phyloP scores from a whole-genome alignment of 228 moss, liverwort and hornwort species.

The Sphagnum magellanicum region DNA sequence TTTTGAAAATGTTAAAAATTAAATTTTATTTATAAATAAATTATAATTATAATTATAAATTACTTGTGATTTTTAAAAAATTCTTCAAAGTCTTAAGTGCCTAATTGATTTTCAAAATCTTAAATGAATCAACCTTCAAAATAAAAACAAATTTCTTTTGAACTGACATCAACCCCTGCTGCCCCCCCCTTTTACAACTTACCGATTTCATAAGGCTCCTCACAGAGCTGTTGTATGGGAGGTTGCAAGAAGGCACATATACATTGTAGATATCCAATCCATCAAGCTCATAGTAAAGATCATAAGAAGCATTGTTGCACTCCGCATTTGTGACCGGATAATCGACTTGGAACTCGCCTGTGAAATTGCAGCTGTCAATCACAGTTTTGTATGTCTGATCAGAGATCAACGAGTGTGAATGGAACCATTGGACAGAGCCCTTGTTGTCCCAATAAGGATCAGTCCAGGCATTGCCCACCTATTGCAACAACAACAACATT shows the following conservation, averaged over 20 bases:
- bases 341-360: constrained; percentile 36
- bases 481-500: neutral
- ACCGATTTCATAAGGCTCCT: constrained; percentile 25
- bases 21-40: too few relatives aligned
- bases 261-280: constrained; percentile 40
- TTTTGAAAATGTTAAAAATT: too few relatives aligned
- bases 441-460: constrained; percentile 59
- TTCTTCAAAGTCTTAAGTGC: too few relatives aligned
- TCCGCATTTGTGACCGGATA: constrained; percentile 21
- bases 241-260: constrained; percentile 39
- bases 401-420: constrained; percentile 59
- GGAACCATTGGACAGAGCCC: constrained; percentile 56
- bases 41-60: too few relatives aligned
- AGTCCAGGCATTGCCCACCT: constrained; percentile 68
- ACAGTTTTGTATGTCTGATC: constrained; percentile 32
- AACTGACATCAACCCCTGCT: too few relatives aligned
- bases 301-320: constrained; percentile 19
- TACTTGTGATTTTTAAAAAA: too few relatives aligned
- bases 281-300: constrained; percentile 23
- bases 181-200: too few relatives aligned
- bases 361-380: constrained; percentile 34
- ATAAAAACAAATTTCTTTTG: too few relatives aligned
- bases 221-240: constrained; percentile 31
- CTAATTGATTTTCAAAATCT: too few relatives aligned
- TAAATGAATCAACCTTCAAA: too few relatives aligned